These are phyloP conservation scores for Cucumis sativus DNA, from an alignment of 306 rosid species.

Conservation along the genomic window Cucumber_9930_V3 NC_026656.2:5901001-5901500, in stretches of 20 bases:
- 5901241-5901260: slow-evolving; percentile 33
- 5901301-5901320: slow-evolving; percentile 37
- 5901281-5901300: slow-evolving; percentile 31
- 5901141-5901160: slow-evolving; percentile 38
- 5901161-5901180: slow-evolving; percentile 11
- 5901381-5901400: slow-evolving; percentile 65
- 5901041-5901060: too few relatives aligned
- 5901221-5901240: slow-evolving; percentile 58
- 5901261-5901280: slow-evolving; percentile 27
- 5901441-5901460: slow-evolving; percentile 32
- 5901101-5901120: slow-evolving; percentile 37
- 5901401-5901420: slow-evolving; percentile 52
- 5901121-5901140: slow-evolving; percentile 56
- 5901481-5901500: slow-evolving; percentile 26
- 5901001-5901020: too few relatives aligned
- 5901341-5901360: slow-evolving; percentile 15
- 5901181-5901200: slow-evolving; percentile 54
- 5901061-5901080: not conserved
- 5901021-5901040: too few relatives aligned
- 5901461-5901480: slow-evolving; percentile 17
- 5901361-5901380: slow-evolving; percentile 53
- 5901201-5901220: slow-evolving; percentile 61
- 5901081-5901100: slow-evolving; percentile 39
- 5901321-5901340: slow-evolving; percentile 18
- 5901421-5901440: slow-evolving; percentile 40